A percentile compares a stretch with the other conserved stretches of the same genome.
Conservation (phyloP, 768 basidiomycete species). For the Hygrocybe coccinea region DNA sequence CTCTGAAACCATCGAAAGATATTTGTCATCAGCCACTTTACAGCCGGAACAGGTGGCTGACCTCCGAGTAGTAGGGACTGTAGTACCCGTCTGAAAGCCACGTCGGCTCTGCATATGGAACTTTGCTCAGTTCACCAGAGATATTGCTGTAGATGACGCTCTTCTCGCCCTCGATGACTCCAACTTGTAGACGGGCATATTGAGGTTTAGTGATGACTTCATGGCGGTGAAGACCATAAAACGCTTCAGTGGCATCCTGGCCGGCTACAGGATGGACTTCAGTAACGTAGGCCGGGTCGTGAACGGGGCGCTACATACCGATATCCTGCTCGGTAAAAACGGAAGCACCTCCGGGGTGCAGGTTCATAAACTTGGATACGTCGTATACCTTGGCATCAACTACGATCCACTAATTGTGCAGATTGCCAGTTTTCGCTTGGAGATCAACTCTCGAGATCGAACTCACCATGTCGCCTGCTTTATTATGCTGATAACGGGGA, state of each 20-base stretch:
- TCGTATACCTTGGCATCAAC: slow-evolving; percentile 83
- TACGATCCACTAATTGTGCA: slow-evolving; percentile 62
- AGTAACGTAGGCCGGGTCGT: background rate
- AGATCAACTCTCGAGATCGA: slow-evolving; percentile 2
- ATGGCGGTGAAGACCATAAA: slow-evolving; percentile 69
- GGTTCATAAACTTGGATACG: slow-evolving; percentile 65
- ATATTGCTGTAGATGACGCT: slow-evolving; percentile 43
- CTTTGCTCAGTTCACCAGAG: slow-evolving; percentile 53
- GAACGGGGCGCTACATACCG: slow-evolving; percentile 37
- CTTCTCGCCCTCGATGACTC: slow-evolving; percentile 55
- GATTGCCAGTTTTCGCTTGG: background rate
- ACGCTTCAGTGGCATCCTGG: slow-evolving; percentile 73
- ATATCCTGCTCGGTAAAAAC: slow-evolving; percentile 74
- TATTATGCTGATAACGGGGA: slow-evolving; percentile 57
- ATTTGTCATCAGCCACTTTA: background rate
- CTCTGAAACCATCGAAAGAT: slow-evolving; percentile 31
- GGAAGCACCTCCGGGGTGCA: slow-evolving; percentile 78
- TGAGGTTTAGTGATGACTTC: slow-evolving; percentile 68
- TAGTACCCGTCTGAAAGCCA: slow-evolving; percentile 65
- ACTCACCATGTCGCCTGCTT: slow-evolving; percentile 58
- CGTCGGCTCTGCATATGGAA: slow-evolving; percentile 78
- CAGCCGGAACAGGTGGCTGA: slow-evolving; percentile 39
- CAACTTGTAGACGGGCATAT: slow-evolving; percentile 60
- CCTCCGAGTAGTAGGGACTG: slow-evolving; percentile 73
- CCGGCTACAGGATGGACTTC: slow-evolving; percentile 42